Evolutionary conservation across 2,329 filamentous ascomycete species (phyloP).

Genomic region (Pestalotiopsis sp.): DNA sequence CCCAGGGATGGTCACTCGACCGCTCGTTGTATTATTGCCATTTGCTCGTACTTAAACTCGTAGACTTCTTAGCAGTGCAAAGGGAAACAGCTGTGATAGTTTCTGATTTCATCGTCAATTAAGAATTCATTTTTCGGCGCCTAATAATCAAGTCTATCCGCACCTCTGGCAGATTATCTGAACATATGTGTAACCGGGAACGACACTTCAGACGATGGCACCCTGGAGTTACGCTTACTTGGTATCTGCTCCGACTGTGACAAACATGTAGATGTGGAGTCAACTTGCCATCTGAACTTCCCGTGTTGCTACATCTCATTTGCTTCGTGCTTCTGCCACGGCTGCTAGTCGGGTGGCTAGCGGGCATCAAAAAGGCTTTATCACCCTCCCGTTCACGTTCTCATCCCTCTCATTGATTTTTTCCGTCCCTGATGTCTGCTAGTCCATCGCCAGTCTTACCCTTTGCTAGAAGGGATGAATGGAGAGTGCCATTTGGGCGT

Average conservation of each 20-base stretch:
- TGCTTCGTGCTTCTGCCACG: slow-evolving; percentile 3
- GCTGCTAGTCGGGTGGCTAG: not conserved
- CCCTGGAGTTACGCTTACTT: not conserved
- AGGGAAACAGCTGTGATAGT: not conserved
- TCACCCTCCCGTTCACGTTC: slow-evolving; percentile 21
- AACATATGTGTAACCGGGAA: not conserved
- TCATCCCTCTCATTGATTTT: slow-evolving; percentile 25
- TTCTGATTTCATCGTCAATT: no score
- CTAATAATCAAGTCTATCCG: no score
- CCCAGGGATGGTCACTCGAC: not conserved
- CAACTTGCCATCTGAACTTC: not conserved
- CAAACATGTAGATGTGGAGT: not conserved
- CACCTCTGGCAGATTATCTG: not conserved
- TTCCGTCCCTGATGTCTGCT: slow-evolving; percentile 9
- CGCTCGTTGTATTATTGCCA: not conserved
- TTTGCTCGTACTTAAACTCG: not conserved
- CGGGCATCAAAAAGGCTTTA: not conserved
- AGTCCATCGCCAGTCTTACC: slow-evolving; percentile 13
- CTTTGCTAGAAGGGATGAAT: slow-evolving; percentile 23
- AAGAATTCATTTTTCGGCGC: no score
- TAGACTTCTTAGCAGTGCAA: not conserved
- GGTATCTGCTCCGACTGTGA: not conserved
- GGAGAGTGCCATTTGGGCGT: slow-evolving; percentile 14
- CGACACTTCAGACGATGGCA: not conserved
- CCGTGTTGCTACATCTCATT: not conserved